Evolutionary conservation across 768 basidiomycete genomes (phyloP).

Genomic region (Boletellus ananas): DNA sequence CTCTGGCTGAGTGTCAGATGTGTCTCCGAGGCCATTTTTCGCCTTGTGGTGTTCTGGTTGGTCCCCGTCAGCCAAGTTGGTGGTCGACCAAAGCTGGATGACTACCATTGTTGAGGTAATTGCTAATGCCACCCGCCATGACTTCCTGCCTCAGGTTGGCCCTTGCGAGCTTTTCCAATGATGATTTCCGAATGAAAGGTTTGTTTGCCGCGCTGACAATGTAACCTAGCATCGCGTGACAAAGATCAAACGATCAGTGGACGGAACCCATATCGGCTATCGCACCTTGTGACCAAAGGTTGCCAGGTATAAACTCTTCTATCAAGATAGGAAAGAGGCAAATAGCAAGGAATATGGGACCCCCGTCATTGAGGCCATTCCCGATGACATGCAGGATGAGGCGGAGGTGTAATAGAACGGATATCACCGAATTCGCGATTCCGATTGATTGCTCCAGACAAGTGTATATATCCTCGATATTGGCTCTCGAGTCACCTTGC

Average conservation of each 20-base stretch:
- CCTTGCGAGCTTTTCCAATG: slow-evolving; percentile 10
- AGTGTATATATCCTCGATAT: not conserved
- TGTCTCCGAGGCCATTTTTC: slow-evolving; percentile 17
- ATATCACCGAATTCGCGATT: slow-evolving; percentile 9
- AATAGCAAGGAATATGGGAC: slow-evolving; percentile 19
- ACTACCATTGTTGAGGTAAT: slow-evolving; percentile 1
- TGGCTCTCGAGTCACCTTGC: not conserved
- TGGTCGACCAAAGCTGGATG: not conserved
- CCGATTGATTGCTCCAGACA: slow-evolving; percentile 11
- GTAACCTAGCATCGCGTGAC: slow-evolving; percentile 11
- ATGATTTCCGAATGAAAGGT: slow-evolving; percentile 20
- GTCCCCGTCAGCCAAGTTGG: not conserved
- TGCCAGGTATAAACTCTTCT: not conserved
- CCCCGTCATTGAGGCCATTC: slow-evolving; percentile 3
- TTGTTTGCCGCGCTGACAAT: slow-evolving; percentile 13
- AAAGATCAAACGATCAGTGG: not conserved
- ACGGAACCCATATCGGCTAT: not conserved
- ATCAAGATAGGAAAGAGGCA: slow-evolving; percentile 15
- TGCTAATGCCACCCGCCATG: slow-evolving; percentile 16
- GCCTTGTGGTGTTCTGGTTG: slow-evolving; percentile 20
- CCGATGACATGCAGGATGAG: slow-evolving; percentile 19
- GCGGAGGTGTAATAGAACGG: slow-evolving; percentile 23
- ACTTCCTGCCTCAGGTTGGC: slow-evolving; percentile 20
- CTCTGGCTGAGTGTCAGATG: slow-evolving; percentile 11
- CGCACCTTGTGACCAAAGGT: slow-evolving; percentile 23